Percentiles rank a stretch among this genome's conserved stretches.
Conservation (phyloP, 805 yeast genomes). For the Kluyveromyces lactis region DNA sequence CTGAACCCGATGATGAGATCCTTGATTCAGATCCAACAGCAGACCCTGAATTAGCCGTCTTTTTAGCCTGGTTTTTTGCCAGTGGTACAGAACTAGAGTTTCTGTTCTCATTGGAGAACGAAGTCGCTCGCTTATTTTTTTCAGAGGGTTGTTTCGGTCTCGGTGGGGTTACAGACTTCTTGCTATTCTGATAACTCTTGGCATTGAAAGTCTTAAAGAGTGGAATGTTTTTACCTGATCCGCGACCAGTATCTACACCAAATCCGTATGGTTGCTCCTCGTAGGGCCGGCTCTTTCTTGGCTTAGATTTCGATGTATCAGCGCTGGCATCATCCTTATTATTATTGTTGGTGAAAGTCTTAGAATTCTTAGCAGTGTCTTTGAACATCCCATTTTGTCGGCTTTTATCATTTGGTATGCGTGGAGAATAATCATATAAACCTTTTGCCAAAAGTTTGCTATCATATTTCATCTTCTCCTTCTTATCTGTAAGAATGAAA, state of each 20-base stretch:
- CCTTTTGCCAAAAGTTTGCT: conserved; percentile 12
- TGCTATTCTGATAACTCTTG: conserved; percentile 18
- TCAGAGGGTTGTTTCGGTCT: background rate
- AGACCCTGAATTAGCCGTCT: too few species aligned
- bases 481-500: conserved; percentile 21
- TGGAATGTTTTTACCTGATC: conserved; percentile 9
- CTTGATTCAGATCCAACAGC: background rate
- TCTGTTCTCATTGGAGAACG: background rate
- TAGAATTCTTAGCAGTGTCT: background rate
- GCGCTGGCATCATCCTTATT: background rate
- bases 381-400: background rate
- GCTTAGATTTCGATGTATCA: conserved; percentile 1
- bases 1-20: background rate
- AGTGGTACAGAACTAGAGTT: too few species aligned
- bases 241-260: conserved; percentile 12
- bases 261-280: conserved; percentile 30
- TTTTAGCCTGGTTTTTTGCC: too few species aligned
- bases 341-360: background rate
- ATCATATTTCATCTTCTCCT: conserved; percentile 18
- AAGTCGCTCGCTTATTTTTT: background rate
- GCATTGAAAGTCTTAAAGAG: conserved; percentile 22
- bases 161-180: conserved; percentile 1
- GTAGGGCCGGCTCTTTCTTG: conserved; percentile 21
- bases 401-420: background rate
- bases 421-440: conserved; percentile 12